Base-by-base conservation (phyloP, 805 yeast genomes). In the Starmerella potacharoeniae region DNA sequence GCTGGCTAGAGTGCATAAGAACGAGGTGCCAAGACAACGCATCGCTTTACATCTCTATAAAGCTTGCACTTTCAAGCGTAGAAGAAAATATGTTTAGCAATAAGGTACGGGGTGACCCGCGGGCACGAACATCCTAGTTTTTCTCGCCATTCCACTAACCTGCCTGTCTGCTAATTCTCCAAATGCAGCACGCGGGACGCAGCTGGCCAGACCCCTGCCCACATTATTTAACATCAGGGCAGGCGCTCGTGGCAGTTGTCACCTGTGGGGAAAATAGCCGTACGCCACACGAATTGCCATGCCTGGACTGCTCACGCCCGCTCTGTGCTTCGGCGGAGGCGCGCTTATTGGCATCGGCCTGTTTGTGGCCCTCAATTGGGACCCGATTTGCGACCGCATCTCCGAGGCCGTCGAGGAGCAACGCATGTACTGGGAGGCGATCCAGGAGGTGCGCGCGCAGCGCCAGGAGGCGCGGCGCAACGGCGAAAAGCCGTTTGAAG, bases 301-400 rank as follows among this genome's bases (percentile, higher is more conserved):
- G 48, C 48, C 48, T 14, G 48, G 48, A 44, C 14, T 44, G 9
- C 48, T 44, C 28, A 44, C 48, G 22, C 45, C 44, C 11, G 52
- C 52, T n/a, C 39, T 39, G 44, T 31, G 36, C 31, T 17, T 39
- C 13, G 43, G 40, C 16, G 36, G 45, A 5, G 52, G 52, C 14
- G 52, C 52, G n/a, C 45, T 49, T 6, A 28, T 39, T 37, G 45
- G 45, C 36, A 17, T 39, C 14, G 45, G 45, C 10, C 14, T 49
- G 16, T 49, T 30, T 31, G 37, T 49, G n/a, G 52, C 44, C 11
- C 36, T 49, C n/a, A 49, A 39, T 39, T 49, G 44, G 52, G 45
- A 49, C 17, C 45, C 36, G 11, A 49, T 49, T 14, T 29, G 52
- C 50, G 41, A 36, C 33, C 50, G 50, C 41, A 14, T 39, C 17